A percentile compares a stretch with the other conserved stretches of the same genome.
phyloP scores from a whole-genome alignment of 345 rosid genomes.

The Eucalyptus sp. region DNA sequence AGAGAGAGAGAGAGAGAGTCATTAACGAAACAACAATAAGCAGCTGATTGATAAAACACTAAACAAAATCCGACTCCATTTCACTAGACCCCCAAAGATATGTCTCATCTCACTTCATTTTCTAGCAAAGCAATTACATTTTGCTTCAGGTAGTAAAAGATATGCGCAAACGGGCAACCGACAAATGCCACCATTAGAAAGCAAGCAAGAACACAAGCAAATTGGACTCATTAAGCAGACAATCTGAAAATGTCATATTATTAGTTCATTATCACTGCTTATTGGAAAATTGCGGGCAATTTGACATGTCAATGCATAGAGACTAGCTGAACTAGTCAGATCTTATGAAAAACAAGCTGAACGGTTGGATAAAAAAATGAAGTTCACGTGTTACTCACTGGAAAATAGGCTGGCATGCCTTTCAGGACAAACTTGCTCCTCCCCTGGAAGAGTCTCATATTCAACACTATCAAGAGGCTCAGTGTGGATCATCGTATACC shows the following conservation, averaged over 20 bases:
- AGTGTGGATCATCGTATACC: conserved; percentile 29
- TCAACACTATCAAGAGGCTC: conserved; percentile 44
- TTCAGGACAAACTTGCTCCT: conserved; percentile 78
- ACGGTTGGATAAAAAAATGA: neutral
- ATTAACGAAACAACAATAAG: neutral
- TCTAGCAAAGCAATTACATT: neutral
- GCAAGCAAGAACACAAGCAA: neutral
- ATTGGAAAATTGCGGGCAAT: neutral
- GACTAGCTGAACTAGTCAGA: neutral
- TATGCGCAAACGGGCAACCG: neutral
- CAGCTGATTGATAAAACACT: neutral
- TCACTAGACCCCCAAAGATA: neutral
- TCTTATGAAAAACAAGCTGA: neutral
- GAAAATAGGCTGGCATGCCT: conserved; percentile 55
- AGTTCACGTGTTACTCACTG: conserved; percentile 31
- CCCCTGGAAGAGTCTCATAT: conserved; percentile 71
- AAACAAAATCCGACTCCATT: neutral
- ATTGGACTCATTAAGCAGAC: neutral
- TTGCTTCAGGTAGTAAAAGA: neutral
- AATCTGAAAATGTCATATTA: neutral
- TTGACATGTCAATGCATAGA: neutral
- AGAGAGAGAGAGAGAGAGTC: neutral
- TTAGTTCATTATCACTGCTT: neutral
- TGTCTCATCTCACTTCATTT: neutral
- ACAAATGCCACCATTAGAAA: neutral